phyloP scores from a whole-genome alignment of 345 rosid genomes.

The Corymbia maculata region DNA sequence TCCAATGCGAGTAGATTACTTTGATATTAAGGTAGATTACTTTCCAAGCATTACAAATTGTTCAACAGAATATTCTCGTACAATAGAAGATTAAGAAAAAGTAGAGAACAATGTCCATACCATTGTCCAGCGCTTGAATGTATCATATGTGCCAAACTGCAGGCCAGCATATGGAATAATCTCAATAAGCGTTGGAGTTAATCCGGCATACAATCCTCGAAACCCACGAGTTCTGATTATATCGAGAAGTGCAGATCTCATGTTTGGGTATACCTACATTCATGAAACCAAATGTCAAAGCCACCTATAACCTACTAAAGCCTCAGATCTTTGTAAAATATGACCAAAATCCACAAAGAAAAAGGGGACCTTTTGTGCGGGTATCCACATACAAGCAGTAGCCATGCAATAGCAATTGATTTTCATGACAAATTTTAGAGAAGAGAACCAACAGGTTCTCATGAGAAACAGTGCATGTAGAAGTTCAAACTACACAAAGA shows the following conservation, averaged over 20 bases:
- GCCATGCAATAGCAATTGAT: background rate
- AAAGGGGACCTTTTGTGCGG: background rate
- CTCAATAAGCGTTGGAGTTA: conserved; percentile 88
- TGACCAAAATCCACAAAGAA: background rate
- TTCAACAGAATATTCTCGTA: background rate
- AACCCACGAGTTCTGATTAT: conserved; percentile 66
- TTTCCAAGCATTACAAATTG: background rate
- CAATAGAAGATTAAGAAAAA: background rate
- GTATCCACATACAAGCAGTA: background rate
- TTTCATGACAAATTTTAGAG: background rate
- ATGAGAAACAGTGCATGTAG: background rate
- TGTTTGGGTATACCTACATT: conserved; percentile 82
- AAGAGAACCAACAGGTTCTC: background rate
- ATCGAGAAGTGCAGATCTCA: conserved; percentile 86
- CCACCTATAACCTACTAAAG: background rate
- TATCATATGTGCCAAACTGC: conserved; percentile 93
- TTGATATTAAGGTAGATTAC: background rate
- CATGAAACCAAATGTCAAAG: background rate
- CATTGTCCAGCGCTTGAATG: conserved; percentile 87
- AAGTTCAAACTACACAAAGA: background rate
- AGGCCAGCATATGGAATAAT: conserved; percentile 97
- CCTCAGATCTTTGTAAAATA: background rate
- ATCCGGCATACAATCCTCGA: conserved; percentile 82
- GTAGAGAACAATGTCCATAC: conserved; percentile 20
- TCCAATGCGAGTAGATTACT: background rate